Evolutionary conservation across 2,329 filamentous ascomycete species (phyloP).

Genomic region (Penicillium olsonii): DNA sequence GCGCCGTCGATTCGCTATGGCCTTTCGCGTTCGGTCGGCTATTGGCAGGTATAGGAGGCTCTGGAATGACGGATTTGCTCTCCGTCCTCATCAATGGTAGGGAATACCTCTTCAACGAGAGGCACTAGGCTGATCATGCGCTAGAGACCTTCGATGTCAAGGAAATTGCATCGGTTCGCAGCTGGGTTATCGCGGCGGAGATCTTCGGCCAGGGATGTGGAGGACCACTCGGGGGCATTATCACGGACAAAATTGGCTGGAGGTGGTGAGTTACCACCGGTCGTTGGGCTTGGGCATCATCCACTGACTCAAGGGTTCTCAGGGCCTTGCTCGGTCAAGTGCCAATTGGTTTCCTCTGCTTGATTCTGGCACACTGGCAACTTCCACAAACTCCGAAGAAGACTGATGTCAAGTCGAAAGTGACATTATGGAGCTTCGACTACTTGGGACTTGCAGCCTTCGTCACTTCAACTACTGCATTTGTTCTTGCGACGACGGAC

Average conservation of each 20-base stretch:
- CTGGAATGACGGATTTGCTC: conserved; percentile 6
- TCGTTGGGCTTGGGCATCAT: no score
- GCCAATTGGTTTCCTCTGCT: no score
- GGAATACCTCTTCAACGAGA: background rate
- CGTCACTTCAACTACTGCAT: no score
- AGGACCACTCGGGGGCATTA: conserved; percentile 1
- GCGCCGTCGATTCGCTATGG: background rate
- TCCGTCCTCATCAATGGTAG: conserved; percentile 3
- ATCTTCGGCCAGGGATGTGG: conserved; percentile 4
- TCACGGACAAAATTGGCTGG: conserved; percentile 4
- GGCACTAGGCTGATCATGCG: no score
- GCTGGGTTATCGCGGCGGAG: conserved; percentile 1
- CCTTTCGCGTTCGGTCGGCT: conserved; percentile 3
- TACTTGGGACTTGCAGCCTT: no score
- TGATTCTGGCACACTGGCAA: no score
- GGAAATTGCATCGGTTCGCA: conserved; percentile 1
- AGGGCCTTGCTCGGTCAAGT: no score
- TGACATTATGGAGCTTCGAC: no score
- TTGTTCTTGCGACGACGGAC: no score
- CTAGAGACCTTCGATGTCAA: background rate
- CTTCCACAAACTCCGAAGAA: no score
- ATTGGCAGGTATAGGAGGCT: conserved; percentile 1
- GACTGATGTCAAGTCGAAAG: no score
- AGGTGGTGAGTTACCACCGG: conserved; percentile 4
- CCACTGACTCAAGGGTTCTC: no score